Percentiles rank a stretch among this genome's conserved stretches.
These are phyloP conservation scores for Fusarium azukiicola DNA, from an alignment of 2,329 filamentous ascomycete species.

Conservation along the genomic window DNA sequence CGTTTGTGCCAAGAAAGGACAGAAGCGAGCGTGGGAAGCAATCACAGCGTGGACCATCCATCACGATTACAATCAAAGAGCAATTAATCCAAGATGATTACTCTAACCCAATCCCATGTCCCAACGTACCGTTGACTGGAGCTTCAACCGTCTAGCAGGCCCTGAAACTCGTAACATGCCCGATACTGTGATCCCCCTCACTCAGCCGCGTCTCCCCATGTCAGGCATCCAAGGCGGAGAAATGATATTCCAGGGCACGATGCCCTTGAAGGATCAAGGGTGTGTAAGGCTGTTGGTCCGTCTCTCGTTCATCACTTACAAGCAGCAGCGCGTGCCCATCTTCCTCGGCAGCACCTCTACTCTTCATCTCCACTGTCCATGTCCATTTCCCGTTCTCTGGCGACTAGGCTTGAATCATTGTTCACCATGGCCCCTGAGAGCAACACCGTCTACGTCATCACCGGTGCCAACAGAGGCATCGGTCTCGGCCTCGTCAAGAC, in stretches of 20 bases:
- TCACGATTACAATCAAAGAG: too few relatives aligned
- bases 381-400: not conserved
- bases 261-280: conserved; percentile 4
- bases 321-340: not conserved
- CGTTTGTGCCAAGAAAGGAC: not conserved
- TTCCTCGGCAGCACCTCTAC: not conserved
- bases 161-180: not conserved
- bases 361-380: not conserved
- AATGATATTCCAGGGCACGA: conserved; percentile 14
- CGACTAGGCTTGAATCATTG: not conserved
- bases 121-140: too few relatives aligned
- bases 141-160: too few relatives aligned
- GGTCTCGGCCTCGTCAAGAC: conserved; percentile 61
- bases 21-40: not conserved
- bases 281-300: conserved; percentile 11
- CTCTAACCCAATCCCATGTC: too few relatives aligned
- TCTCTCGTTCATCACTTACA: conserved; percentile 11
- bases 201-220: not conserved
- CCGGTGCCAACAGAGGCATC: conserved; percentile 66
- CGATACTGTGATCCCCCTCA: not conserved
- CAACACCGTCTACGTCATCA: conserved; percentile 62
- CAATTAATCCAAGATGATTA: too few relatives aligned
- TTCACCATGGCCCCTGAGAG: conserved; percentile 20
- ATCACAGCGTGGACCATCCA: too few relatives aligned
- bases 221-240: conserved; percentile 10